Percentiles rank a stretch among this genome's conserved stretches.
phyloP scores from a whole-genome alignment of 2,329 filamentous ascomycete genomes.

The Ophiobolus disseminans region DNA sequence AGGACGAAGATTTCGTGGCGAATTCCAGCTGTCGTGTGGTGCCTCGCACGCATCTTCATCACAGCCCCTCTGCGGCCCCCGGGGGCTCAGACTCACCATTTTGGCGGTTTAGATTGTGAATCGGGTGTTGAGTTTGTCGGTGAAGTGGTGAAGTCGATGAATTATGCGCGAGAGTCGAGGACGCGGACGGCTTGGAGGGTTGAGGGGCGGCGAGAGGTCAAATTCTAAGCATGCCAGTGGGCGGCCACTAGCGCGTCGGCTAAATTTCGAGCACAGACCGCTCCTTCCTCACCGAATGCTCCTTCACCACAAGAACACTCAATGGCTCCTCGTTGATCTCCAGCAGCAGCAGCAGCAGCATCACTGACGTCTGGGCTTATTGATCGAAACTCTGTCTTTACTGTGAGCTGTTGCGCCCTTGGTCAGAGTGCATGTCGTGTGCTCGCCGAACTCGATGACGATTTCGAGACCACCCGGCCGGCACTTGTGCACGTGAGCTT shows the following conservation, averaged over 20 bases:
- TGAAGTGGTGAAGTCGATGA: conserved; percentile 42
- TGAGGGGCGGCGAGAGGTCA: conserved; percentile 17
- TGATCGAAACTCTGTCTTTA: not conserved
- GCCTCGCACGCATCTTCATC: conserved; percentile 20
- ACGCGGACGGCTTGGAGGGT: conserved; percentile 40
- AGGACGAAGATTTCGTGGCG: conserved; percentile 39
- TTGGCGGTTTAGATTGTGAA: conserved; percentile 46
- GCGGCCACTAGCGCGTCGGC: conserved; percentile 14
- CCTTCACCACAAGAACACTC: not conserved
- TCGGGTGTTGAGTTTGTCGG: conserved; percentile 36
- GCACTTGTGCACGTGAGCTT: conserved; percentile 4
- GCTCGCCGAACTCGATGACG: conserved; percentile 5
- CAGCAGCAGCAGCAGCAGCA: conserved; percentile 6
- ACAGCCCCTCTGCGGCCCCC: conserved; percentile 15
- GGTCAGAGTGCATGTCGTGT: not conserved
- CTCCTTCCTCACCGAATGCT: not conserved
- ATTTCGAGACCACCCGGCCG: not conserved
- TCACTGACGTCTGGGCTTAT: not conserved
- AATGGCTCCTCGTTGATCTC: not conserved
- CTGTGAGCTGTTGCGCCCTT: not conserved
- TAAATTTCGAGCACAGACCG: conserved; percentile 4
- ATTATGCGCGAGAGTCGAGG: conserved; percentile 44
- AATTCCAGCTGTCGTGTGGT: conserved; percentile 44
- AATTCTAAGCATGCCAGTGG: conserved; percentile 6
- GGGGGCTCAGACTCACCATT: conserved; percentile 45